A percentile compares a stretch with the other conserved stretches of the same genome.
Evolutionary conservation across 148 eudicot species (phyloP).

Genomic region (Amaranthus palmeri): DNA sequence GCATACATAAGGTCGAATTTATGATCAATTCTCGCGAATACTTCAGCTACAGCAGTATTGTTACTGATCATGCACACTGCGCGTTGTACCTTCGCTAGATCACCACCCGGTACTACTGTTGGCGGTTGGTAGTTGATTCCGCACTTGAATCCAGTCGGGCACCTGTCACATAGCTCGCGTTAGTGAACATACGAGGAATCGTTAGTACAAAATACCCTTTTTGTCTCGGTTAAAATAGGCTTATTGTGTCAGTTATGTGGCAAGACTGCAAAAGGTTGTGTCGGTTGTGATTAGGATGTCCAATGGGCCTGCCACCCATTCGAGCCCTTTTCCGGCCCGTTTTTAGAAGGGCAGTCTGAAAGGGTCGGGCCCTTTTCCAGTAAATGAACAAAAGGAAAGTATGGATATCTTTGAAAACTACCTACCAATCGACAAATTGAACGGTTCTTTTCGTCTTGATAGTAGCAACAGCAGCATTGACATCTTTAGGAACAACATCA

Average conservation of each 20-base stretch:
- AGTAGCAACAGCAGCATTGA: conserved; percentile 34
- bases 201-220: too few relatives aligned
- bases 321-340: too few relatives aligned
- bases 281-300: too few relatives aligned
- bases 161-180: conserved; percentile 19
- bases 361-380: too few relatives aligned
- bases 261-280: too few relatives aligned
- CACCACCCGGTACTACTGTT: conserved; percentile 36
- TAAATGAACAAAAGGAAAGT: too few relatives aligned
- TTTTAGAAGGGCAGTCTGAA: too few relatives aligned
- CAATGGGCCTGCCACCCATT: too few relatives aligned
- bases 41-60: conserved; percentile 39
- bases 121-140: conserved; percentile 40
- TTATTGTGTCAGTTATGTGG: too few relatives aligned
- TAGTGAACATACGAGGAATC: too few relatives aligned
- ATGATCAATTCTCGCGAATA: conserved; percentile 33
- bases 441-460: conserved; percentile 36
- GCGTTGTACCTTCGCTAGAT: conserved; percentile 35
- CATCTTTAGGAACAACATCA: conserved; percentile 41
- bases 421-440: conserved; percentile 41
- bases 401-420: not conserved
- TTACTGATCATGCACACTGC: conserved; percentile 42
- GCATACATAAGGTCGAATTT: conserved; percentile 38
- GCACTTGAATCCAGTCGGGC: conserved; percentile 39
- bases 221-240: too few relatives aligned